Evolutionary conservation across 495 filamentous ascomycete genomes (phyloP).

Genomic region (Xylaria curta): DNA sequence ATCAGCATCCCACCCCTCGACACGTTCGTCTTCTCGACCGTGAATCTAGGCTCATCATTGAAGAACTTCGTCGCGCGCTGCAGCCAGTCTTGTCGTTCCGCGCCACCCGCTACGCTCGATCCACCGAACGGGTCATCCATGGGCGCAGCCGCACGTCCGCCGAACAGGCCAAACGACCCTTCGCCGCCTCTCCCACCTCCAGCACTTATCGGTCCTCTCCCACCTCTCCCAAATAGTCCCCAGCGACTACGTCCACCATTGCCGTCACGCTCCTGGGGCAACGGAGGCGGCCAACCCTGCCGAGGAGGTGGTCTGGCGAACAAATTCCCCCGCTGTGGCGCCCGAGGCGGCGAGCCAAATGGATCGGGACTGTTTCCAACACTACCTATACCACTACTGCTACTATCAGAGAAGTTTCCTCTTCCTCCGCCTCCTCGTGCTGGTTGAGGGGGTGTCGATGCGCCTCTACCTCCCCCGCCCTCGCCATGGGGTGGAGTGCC

Average conservation of each 20-base stretch:
- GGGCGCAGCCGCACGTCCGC: not conserved
- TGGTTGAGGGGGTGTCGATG: not conserved
- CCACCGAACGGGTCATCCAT: not conserved
- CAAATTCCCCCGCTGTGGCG: not conserved
- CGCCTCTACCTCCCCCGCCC: not conserved
- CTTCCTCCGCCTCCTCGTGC: not conserved
- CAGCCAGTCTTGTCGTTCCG: not conserved
- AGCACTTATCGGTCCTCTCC: not conserved
- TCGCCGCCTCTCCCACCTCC: not conserved
- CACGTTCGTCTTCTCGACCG: not conserved
- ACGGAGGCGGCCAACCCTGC: not conserved
- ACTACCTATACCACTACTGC: not conserved
- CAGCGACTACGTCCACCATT: not conserved
- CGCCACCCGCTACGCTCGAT: not conserved
- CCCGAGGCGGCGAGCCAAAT: not conserved
- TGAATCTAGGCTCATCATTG: not conserved
- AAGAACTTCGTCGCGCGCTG: not conserved
- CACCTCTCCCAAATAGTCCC: not conserved
- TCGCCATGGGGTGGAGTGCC: not conserved
- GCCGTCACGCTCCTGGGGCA: too few relatives aligned
- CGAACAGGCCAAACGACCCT: not conserved
- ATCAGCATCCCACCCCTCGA: not conserved
- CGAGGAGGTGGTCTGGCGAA: not conserved
- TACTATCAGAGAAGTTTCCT: not conserved
- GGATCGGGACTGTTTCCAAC: slow-evolving; percentile 7